Percentiles rank a stretch among this genome's conserved stretches.
These are phyloP conservation scores for Striga asiatica DNA, from an alignment of 257 asterid genomes.

Conservation along the genomic window DNA sequence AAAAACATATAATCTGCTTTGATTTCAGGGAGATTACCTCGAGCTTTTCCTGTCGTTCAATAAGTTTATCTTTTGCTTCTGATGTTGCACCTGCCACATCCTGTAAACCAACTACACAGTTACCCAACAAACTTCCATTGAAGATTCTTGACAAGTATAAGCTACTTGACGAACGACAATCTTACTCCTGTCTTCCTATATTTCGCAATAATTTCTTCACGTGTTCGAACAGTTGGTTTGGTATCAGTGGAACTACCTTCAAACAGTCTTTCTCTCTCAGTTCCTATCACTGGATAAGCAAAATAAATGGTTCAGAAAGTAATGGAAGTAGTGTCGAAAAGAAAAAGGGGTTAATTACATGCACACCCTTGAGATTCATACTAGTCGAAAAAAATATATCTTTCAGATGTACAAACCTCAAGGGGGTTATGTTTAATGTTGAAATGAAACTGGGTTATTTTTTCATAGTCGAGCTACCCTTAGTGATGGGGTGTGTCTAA, in stretches of 20 bases:
- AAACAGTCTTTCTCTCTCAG: constrained; percentile 52
- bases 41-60: constrained; percentile 82
- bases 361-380: background rate
- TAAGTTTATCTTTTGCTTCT: constrained; percentile 75
- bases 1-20: background rate
- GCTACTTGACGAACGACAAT: constrained; percentile 5
- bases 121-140: constrained; percentile 11
- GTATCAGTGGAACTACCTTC: constrained; percentile 57
- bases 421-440: background rate
- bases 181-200: constrained; percentile 70
- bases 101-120: constrained; percentile 32
- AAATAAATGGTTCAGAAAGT: background rate
- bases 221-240: constrained; percentile 60
- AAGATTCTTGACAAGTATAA: constrained; percentile 6
- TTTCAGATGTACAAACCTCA: background rate
- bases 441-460: background rate
- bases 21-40: constrained; percentile 39
- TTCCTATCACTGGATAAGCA: constrained; percentile 38
- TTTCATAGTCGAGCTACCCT: background rate
- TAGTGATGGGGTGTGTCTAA: background rate
- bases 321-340: background rate
- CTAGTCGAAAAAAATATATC: background rate
- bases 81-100: constrained; percentile 71
- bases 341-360: background rate
- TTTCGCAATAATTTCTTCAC: constrained; percentile 91